A percentile compares a stretch with the other conserved stretches of the same genome.
Evolutionary conservation across 306 rosid species (phyloP).

Genomic region (Herpetospermum pedunculosum): DNA sequence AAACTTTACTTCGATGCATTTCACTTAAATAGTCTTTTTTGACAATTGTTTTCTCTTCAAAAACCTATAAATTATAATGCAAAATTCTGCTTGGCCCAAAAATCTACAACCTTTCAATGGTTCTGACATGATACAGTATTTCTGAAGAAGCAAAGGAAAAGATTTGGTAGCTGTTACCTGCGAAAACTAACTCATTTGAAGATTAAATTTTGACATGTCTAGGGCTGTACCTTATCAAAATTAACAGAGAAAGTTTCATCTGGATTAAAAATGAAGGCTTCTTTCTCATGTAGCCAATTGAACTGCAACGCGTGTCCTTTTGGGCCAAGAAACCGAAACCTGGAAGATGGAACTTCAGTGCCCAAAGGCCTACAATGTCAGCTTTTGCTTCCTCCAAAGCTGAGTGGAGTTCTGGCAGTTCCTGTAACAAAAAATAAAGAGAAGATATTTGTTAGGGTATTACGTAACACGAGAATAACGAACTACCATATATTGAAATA

Average conservation of each 20-base stretch:
- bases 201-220: not conserved
- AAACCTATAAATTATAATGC: slow-evolving; percentile 61
- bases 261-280: slow-evolving; percentile 52
- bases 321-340: slow-evolving; percentile 42
- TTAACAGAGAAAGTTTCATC: slow-evolving; percentile 65
- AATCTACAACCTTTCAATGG: slow-evolving; percentile 52
- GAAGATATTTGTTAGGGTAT: too few relatives aligned
- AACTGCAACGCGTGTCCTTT: slow-evolving; percentile 97
- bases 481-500: too few relatives aligned
- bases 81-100: too few relatives aligned
- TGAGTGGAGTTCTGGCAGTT: slow-evolving; percentile 84
- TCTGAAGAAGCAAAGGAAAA: slow-evolving; percentile 41
- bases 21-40: too few relatives aligned
- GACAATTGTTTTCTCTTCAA: too few relatives aligned
- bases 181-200: not conserved
- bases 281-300: slow-evolving; percentile 80
- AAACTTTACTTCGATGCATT: too few relatives aligned
- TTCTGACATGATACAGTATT: slow-evolving; percentile 37
- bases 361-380: slow-evolving; percentile 97
- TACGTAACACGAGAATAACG: too few relatives aligned
- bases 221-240: slow-evolving; percentile 58
- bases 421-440: slow-evolving; percentile 27
- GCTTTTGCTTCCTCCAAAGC: slow-evolving; percentile 98
- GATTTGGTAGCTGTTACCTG: not conserved
- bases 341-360: slow-evolving; percentile 55